Evolutionary conservation across 495 filamentous ascomycete species (phyloP), one percentile per base, ranked within the genome.

Genomic region (Tuber melanosporum): DNA sequence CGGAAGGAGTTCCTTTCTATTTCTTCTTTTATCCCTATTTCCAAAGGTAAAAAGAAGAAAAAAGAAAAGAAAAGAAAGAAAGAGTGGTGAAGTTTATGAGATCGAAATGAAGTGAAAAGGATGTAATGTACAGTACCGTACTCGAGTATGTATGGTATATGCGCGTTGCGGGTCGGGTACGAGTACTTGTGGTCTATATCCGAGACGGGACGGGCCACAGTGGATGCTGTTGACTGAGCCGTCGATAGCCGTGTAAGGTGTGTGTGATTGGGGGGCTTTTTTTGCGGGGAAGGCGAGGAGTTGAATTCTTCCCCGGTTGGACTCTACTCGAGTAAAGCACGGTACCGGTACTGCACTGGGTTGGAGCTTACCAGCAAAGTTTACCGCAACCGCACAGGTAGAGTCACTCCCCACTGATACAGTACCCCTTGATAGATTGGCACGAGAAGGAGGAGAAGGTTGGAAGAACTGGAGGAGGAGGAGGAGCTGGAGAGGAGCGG

Each of bases 171-270:
- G 39, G 52, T 52, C 15, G 69, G 3, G 46, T 42, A 32, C 32
- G 69, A 1, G 46, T 42, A 84, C 83, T 84, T 71, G 83, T 77
- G 1, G 32, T 32, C 32, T 32, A 85, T 85, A 84, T 74, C 83
- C 83, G 82, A 81, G 74, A 57, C 26, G 71, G 78, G 69, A 75
- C 46, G 47, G 52, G 20, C 26, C 71, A 75, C 71, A 57, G 75
- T 19, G 72, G 57, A 20, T 39, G 42, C 39, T 41, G 41, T 41
- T 20, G 73, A 32, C 32, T 66, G 57, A 66, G 26, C 57, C 57
- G 57, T 17, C 57, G 36, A 66, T 66, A 66, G 57, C 57, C 57
- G 57, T 36, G 52, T 12, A 62, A 14, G 52, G 52, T 26, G 52
- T 26, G 26, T 66, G 57, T 66, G 57, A 36, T 66, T 66, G 57